Evolutionary conservation across 2,329 filamentous ascomycete species (phyloP).

Genomic region (Pseudocercospora macadamiae): DNA sequence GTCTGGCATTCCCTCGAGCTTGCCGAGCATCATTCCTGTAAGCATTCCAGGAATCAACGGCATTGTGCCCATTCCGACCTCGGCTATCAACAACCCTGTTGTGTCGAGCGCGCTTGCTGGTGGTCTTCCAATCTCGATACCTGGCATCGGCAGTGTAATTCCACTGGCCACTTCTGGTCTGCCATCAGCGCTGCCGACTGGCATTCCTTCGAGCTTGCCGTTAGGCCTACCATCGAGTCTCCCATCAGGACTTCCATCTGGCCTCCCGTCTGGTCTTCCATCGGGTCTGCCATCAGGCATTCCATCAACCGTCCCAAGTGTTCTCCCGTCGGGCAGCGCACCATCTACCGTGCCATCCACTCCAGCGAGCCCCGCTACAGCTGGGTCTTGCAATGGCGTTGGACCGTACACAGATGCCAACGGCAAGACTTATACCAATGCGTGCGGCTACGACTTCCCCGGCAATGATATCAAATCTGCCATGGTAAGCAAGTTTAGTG

Average conservation of each 20-base stretch:
- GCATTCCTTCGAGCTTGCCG: background rate
- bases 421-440: background rate
- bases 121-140: background rate
- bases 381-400: background rate
- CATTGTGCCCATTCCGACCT: background rate
- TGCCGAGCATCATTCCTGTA: background rate
- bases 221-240: background rate
- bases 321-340: background rate
- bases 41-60: background rate
- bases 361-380: background rate
- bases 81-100: background rate
- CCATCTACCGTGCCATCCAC: background rate
- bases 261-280: background rate
- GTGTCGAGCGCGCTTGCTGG: background rate
- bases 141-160: background rate
- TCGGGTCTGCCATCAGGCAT: background rate
- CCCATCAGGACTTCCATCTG: background rate
- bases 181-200: background rate
- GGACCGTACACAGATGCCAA: background rate
- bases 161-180: background rate
- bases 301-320: background rate
- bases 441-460: background rate
- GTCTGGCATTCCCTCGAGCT: background rate
- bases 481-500: background rate
- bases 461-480: background rate